Percentiles rank a stretch among this genome's conserved stretches.
phyloP scores from a whole-genome alignment of 2,329 filamentous ascomycete species.

The Talaromyces sp. region DNA sequence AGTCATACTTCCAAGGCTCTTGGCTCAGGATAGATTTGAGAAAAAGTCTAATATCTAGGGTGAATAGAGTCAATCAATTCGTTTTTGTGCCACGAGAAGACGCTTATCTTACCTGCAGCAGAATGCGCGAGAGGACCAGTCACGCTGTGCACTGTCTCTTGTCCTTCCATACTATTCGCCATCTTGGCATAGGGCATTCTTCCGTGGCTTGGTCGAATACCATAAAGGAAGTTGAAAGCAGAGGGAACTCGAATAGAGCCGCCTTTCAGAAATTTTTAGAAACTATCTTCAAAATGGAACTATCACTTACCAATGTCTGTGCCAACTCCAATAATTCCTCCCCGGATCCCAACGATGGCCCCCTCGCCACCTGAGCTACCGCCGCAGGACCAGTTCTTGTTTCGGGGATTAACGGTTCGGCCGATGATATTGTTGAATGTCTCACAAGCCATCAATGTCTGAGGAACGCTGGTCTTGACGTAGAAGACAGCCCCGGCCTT shows the following conservation, averaged over 20 bases:
- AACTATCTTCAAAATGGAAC: background rate
- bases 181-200: slow-evolving; percentile 16
- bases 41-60: slow-evolving; percentile 19
- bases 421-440: slow-evolving; percentile 38
- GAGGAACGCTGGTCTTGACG: slow-evolving; percentile 51
- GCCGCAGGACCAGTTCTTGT: slow-evolving; percentile 26
- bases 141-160: slow-evolving; percentile 28
- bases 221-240: slow-evolving; percentile 20
- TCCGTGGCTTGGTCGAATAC: slow-evolving; percentile 17
- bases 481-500: slow-evolving; percentile 50
- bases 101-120: slow-evolving; percentile 14
- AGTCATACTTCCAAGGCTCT: slow-evolving; percentile 49
- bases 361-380: slow-evolving; percentile 48
- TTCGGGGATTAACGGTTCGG: slow-evolving; percentile 35
- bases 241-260: slow-evolving; percentile 21
- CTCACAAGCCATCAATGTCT: slow-evolving; percentile 48
- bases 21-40: slow-evolving; percentile 30
- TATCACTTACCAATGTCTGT: slow-evolving; percentile 55
- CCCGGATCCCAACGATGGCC: slow-evolving; percentile 55
- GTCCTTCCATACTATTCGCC: slow-evolving; percentile 25
- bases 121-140: slow-evolving; percentile 29
- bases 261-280: slow-evolving; percentile 2
- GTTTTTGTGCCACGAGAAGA: slow-evolving; percentile 18
- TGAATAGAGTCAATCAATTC: slow-evolving; percentile 18
- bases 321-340: slow-evolving; percentile 57